phyloP scores from a whole-genome alignment of 257 asterid species.

The Penstemon eatonii region DNA sequence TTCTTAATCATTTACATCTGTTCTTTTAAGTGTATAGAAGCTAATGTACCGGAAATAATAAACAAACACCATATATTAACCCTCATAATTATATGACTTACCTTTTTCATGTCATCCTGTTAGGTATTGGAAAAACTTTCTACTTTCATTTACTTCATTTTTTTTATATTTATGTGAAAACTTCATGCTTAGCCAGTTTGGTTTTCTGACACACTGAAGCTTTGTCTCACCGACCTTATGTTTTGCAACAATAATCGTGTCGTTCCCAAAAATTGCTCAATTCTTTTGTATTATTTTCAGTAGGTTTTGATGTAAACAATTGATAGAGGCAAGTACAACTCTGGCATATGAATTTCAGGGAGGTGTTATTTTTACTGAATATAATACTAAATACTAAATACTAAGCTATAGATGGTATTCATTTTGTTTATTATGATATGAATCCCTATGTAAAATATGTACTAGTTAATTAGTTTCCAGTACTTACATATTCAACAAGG shows the following conservation, averaged over 20 bases:
- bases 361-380: background rate
- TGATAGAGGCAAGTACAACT: background rate
- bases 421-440: background rate
- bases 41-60: too few species aligned
- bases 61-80: too few species aligned
- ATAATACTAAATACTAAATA: background rate
- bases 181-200: background rate
- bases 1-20: background rate
- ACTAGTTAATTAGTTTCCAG: background rate
- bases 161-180: background rate
- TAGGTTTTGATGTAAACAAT: too few species aligned
- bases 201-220: too few species aligned
- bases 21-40: background rate
- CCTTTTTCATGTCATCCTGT: too few species aligned
- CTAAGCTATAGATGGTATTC: background rate
- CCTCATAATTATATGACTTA: too few species aligned
- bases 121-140: background rate
- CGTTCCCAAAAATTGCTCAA: too few species aligned
- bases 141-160: background rate
- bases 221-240: too few species aligned
- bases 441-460: background rate
- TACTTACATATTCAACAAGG: constrained; percentile 26
- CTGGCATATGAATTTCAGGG: background rate
- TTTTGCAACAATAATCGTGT: too few species aligned
- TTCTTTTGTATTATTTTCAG: too few species aligned